Conservation (phyloP, 208 protist species). For the Naegleria lovaniensis region DNA sequence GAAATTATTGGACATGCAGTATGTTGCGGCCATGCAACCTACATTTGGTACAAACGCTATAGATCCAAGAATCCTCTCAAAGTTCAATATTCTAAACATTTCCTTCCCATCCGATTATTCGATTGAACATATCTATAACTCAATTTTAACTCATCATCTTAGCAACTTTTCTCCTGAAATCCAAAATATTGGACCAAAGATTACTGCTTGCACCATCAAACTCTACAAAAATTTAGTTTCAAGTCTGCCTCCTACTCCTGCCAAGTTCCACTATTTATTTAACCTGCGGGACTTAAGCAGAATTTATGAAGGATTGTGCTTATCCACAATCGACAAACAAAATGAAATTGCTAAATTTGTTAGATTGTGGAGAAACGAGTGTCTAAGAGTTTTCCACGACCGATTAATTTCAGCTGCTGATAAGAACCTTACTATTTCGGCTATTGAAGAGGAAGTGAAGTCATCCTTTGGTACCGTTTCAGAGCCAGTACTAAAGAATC, state of each 20-base stretch:
- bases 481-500: conserved; percentile 65
- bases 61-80: conserved; percentile 93
- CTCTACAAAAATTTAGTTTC: conserved; percentile 81
- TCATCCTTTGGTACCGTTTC: conserved; percentile 57
- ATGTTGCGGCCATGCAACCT: conserved; percentile 90
- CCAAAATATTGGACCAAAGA: conserved; percentile 44
- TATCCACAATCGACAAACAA: conserved; percentile 82
- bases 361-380: conserved; percentile 96
- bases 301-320: conserved; percentile 94
- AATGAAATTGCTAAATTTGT: conserved; percentile 56
- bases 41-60: conserved; percentile 91
- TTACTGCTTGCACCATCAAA: conserved; percentile 84
- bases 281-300: conserved; percentile 95
- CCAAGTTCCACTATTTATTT: conserved; percentile 99
- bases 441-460: conserved; percentile 68
- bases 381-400: conserved; percentile 91
- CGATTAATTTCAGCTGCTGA: conserved; percentile 87
- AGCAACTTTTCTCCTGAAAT: conserved; percentile 57
- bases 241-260: conserved; percentile 88
- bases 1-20: conserved; percentile 87
- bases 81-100: conserved; percentile 95
- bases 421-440: conserved; percentile 67
- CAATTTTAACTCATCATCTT: conserved; percentile 83
- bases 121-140: conserved; percentile 89
- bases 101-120: conserved; percentile 89